Evolutionary conservation across 257 asterid species (phyloP).

Genomic region (Solanum neorickii): DNA sequence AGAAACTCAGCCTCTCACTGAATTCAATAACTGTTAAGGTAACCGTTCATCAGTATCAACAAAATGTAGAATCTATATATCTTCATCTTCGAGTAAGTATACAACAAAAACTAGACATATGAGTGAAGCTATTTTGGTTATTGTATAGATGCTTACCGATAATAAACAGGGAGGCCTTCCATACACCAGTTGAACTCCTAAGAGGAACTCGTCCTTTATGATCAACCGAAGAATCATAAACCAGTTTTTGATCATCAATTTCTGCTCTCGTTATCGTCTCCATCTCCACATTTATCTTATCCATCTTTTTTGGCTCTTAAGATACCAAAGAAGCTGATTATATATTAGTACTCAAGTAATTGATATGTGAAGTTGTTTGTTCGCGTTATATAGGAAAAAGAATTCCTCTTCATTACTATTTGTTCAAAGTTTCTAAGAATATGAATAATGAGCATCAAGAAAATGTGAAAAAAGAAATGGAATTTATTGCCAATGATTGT

Average conservation of each 20-base stretch:
- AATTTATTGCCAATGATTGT: conserved; percentile 1
- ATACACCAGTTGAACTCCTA: conserved; percentile 71
- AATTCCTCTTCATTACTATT: not conserved
- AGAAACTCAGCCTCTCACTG: conserved; percentile 14
- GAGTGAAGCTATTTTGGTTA: not conserved
- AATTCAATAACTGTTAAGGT: conserved; percentile 14
- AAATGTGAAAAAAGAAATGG: not conserved
- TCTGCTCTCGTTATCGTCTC: conserved; percentile 17
- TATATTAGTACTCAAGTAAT: not conserved
- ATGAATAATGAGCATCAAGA: not conserved
- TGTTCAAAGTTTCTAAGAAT: not conserved
- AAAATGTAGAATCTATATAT: not conserved
- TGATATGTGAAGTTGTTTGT: not conserved
- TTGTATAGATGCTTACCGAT: conserved; percentile 31
- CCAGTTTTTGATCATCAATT: conserved; percentile 54
- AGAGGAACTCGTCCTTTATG: conserved; percentile 60
- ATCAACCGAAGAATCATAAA: conserved; percentile 62
- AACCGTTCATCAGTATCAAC: conserved; percentile 51
- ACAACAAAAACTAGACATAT: not conserved
- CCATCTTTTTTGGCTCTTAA: too few species aligned
- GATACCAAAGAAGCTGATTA: not conserved
- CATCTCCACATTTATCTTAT: conserved; percentile 13
- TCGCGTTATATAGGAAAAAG: conserved; percentile 19
- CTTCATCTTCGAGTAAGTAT: not conserved
- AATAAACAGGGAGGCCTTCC: conserved; percentile 87